Conservation (phyloP, 2,329 filamentous ascomycete genomes). For the Pseudogymnoascus sp. region DNA sequence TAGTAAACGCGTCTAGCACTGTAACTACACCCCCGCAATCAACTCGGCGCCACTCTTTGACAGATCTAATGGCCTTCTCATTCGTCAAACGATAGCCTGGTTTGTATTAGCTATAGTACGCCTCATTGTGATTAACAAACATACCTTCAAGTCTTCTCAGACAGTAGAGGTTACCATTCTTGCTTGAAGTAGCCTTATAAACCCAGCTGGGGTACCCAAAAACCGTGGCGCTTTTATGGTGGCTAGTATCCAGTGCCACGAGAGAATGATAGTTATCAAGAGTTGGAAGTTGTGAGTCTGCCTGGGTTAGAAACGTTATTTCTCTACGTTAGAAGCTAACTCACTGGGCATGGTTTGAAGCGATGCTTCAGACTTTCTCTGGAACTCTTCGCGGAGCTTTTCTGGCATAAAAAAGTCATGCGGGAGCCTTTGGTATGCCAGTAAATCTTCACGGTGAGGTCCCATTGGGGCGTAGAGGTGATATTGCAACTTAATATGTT, state of each 20-base stretch:
- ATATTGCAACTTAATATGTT: constrained; percentile 62
- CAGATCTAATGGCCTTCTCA: constrained; percentile 77
- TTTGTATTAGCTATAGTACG: neutral
- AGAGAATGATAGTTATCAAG: constrained; percentile 89
- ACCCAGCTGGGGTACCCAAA: constrained; percentile 92
- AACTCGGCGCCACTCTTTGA: constrained; percentile 85
- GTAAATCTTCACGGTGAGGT: constrained; percentile 71
- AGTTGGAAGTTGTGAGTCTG: constrained; percentile 63
- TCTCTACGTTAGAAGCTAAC: constrained; percentile 19
- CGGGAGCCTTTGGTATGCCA: constrained; percentile 76
- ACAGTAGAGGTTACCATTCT: constrained; percentile 83
- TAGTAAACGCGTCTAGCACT: constrained; percentile 88
- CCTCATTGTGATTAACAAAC: constrained; percentile 11
- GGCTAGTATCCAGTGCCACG: constrained; percentile 76
- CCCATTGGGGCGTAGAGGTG: constrained; percentile 88
- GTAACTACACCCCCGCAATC: constrained; percentile 76
- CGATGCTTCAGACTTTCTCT: constrained; percentile 79
- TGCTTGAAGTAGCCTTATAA: constrained; percentile 86
- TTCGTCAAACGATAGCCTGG: constrained; percentile 78
- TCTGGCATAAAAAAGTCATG: constrained; percentile 92
- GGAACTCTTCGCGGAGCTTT: constrained; percentile 76
- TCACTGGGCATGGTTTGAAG: constrained; percentile 75
- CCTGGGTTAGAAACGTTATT: constrained; percentile 14
- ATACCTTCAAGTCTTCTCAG: constrained; percentile 75
- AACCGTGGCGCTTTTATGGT: constrained; percentile 67